phyloP scores from a whole-genome alignment of 352 stramenopile species.

The Globisporangium middletonii region DNA sequence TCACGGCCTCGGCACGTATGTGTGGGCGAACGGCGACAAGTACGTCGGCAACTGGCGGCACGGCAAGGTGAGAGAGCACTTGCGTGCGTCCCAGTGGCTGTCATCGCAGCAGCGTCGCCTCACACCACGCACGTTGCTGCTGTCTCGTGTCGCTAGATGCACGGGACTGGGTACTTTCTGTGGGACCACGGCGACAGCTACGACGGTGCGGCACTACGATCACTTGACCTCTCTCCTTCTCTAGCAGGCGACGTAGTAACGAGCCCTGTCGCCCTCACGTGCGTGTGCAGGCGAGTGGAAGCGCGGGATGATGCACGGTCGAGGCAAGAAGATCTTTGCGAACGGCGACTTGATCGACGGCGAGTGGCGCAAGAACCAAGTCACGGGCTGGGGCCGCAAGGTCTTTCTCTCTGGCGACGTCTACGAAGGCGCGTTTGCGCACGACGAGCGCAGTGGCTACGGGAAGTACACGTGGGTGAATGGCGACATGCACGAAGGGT shows the following conservation, averaged over 20 bases:
- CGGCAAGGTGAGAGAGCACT: constrained; percentile 40
- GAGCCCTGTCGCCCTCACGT: no score
- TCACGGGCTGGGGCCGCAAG: constrained; percentile 60
- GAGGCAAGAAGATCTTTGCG: constrained; percentile 61
- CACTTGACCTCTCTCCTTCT: background rate
- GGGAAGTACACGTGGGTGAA: constrained; percentile 70
- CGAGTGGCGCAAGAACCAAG: constrained; percentile 51
- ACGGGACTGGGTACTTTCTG: constrained; percentile 62
- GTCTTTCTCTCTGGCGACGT: constrained; percentile 57
- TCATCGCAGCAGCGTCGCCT: background rate
- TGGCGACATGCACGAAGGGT: constrained; percentile 59
- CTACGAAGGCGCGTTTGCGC: constrained; percentile 61
- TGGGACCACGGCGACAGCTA: constrained; percentile 75
- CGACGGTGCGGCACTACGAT: constrained; percentile 33
- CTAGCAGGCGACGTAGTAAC: background rate
- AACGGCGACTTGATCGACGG: constrained; percentile 60
- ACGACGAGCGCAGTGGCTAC: constrained; percentile 55
- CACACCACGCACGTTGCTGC: background rate
- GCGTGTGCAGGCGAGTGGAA: constrained; percentile 57
- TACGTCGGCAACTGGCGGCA: constrained; percentile 83
- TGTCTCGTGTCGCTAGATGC: constrained; percentile 38
- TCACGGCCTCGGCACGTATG: constrained; percentile 77
- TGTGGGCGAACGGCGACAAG: constrained; percentile 88
- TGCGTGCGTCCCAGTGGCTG: background rate
- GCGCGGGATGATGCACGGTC: constrained; percentile 68